These are phyloP conservation scores for Strigomonas galati DNA, from an alignment of 208 protist genomes.

Conservation along the genomic window DNA sequence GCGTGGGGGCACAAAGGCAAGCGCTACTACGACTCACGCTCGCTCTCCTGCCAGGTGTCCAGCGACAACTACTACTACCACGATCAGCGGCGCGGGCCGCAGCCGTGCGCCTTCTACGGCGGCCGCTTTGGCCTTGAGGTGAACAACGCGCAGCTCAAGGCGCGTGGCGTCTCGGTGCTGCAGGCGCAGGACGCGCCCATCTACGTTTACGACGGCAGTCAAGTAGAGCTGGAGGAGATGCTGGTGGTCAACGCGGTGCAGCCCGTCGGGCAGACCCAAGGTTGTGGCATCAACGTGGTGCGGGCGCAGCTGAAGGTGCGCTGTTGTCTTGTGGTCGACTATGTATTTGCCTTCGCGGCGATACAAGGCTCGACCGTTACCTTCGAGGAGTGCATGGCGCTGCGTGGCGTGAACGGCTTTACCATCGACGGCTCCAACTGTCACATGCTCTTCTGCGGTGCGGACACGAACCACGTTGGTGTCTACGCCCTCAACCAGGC, in stretches of 20 bases:
- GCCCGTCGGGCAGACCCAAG: background rate
- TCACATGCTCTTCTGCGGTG: conserved; percentile 42
- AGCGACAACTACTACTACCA: no score
- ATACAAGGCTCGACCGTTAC: conserved; percentile 32
- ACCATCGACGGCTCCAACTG: conserved; percentile 49
- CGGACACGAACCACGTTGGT: conserved; percentile 54
- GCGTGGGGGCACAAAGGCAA: no score
- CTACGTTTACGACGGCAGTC: conserved; percentile 58
- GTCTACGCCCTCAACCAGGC: conserved; percentile 59
- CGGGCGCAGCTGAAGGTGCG: conserved; percentile 27
- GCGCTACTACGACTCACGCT: no score
- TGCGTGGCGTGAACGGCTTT: conserved; percentile 68
- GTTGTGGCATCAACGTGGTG: conserved; percentile 59
- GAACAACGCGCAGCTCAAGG: conserved; percentile 41
- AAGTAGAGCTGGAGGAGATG: conserved; percentile 39
- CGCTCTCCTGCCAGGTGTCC: no score
- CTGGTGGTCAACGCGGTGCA: conserved; percentile 17
- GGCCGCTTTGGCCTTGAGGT: conserved; percentile 68
- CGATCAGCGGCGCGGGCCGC: no score
- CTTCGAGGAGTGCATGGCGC: conserved; percentile 45
- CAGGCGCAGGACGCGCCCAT: conserved; percentile 50
- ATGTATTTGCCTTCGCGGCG: conserved; percentile 57
- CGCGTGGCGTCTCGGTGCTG: conserved; percentile 35
- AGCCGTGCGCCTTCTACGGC: conserved; percentile 31
- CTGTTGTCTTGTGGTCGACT: conserved; percentile 45